Base-by-base conservation (phyloP, 2,329 filamentous ascomycete genomes). In the Colletotrichum salicis region DNA sequence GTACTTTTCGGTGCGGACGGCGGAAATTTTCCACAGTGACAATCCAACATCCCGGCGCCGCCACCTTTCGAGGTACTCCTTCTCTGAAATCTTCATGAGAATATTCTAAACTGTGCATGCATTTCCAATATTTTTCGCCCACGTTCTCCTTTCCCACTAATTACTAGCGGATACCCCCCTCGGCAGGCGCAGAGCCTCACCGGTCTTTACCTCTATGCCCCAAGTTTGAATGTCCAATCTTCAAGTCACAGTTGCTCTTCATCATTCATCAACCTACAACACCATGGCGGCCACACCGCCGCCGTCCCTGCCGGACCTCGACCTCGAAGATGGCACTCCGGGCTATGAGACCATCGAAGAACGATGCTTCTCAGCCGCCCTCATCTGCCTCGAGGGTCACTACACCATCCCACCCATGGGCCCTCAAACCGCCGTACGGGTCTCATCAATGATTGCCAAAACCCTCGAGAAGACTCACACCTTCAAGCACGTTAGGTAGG, bases 391-490 rank as follows among this genome's bases (percentile, higher is more conserved):
- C 65, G 89, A 92, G 78, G 87, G 87, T 56, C 88, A 91, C 80
- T 90, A 89, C 77, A 87, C 86, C 71, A 83, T 87, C 73, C 83
- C 85, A 29, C 88, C 88, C 56, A 89, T 91, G 82, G 89, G 90
- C 2, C 84, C 86, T 22, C 84, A 85, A 75, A 89, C 89, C 12
- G 85, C 87, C 72, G 81, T 84, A 48, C 87, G 86, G 74, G 86
- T 90, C 60, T 86, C 84, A 73, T 85, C 85, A 65, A 89, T 91
- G 82, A 84, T 92, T 58, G 84, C 86, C 4, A 88, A 86, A 77
- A 91, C 89, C 1, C 79, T 92, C 51, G 90, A 92, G 75, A 90
- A 90, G 82, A 92, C 90, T 4, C 88, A 91, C 74, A 89, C 86
- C 1, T 84, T 88, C 27, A 86, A 89, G 68, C 88, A 90, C 72